A percentile compares a stretch with the other conserved stretches of the same genome.
Evolutionary conservation across 495 filamentous ascomycete genomes (phyloP).

Genomic region (Recurvomyces mirabilis): DNA sequence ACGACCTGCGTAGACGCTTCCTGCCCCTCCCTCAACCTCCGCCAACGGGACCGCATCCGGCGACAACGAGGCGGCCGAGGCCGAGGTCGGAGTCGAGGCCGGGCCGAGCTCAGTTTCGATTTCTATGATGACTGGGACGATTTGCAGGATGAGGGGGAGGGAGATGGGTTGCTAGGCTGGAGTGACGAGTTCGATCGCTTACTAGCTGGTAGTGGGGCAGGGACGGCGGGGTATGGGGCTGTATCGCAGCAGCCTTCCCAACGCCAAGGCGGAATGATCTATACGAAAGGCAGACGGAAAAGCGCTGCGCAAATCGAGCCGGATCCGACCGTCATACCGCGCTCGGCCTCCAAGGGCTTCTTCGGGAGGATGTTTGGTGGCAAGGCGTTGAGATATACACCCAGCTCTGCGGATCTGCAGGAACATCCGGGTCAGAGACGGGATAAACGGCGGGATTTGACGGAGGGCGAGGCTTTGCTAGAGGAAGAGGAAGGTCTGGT

Average conservation of each 20-base stretch:
- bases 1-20: conserved; percentile 52
- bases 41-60: conserved; percentile 47
- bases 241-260: conserved; percentile 54
- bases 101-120: conserved; percentile 78
- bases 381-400: conserved; percentile 70
- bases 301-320: conserved; percentile 53
- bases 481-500: conserved; percentile 42
- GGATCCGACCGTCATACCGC: conserved; percentile 86
- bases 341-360: conserved; percentile 68
- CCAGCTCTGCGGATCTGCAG: conserved; percentile 79
- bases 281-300: conserved; percentile 44
- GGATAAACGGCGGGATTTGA: conserved; percentile 26
- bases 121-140: conserved; percentile 99
- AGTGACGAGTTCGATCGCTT: conserved; percentile 83
- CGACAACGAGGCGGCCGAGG: conserved; percentile 53
- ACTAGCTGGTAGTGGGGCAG: conserved; percentile 56
- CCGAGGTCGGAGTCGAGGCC: conserved; percentile 39
- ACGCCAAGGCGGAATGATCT: conserved; percentile 78
- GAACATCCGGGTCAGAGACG: conserved; percentile 60
- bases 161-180: conserved; percentile 53
- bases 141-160: conserved; percentile 53
- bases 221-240: conserved; percentile 23
- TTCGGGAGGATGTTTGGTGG: conserved; percentile 62
- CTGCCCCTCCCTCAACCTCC: conserved; percentile 46
- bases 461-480: conserved; percentile 64